Conservation (phyloP, 352 stramenopile genomes). For the Globisporangium yorkense region DNA sequence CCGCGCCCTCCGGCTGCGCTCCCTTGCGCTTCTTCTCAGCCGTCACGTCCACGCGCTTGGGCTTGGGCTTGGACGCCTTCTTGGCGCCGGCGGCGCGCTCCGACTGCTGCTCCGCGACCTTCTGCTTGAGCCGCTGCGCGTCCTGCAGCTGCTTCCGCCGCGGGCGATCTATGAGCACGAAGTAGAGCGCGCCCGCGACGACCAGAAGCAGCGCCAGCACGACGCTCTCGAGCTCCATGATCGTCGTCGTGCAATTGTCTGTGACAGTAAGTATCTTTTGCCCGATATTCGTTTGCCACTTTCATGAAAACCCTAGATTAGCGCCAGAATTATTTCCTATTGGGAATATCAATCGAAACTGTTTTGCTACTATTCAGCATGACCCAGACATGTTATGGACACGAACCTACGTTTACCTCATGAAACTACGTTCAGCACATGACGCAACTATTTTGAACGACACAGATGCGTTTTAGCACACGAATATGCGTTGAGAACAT, state of each 20-base stretch:
- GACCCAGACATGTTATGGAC: no score
- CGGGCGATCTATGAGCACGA: constrained; percentile 53
- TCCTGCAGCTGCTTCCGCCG: constrained; percentile 27
- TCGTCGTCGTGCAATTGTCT: constrained; percentile 1
- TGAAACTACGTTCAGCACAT: no score
- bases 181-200: constrained; percentile 50
- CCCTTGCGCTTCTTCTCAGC: constrained; percentile 67
- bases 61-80: constrained; percentile 62
- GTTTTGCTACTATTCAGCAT: no score
- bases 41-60: constrained; percentile 64
- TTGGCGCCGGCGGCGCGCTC: constrained; percentile 44
- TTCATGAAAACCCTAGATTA: no score
- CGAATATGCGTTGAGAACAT: no score
- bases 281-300: no score
- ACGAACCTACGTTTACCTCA: no score
- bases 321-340: no score
- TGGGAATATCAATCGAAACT: no score
- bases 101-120: constrained; percentile 42
- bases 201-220: constrained; percentile 56
- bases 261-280: background rate
- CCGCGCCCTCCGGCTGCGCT: constrained; percentile 9
- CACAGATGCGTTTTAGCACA: no score
- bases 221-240: constrained; percentile 23
- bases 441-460: no score
- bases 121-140: constrained; percentile 33